Evolutionary conservation across 306 rosid genomes (phyloP).

Genomic region (Trichosanthes truncata): DNA sequence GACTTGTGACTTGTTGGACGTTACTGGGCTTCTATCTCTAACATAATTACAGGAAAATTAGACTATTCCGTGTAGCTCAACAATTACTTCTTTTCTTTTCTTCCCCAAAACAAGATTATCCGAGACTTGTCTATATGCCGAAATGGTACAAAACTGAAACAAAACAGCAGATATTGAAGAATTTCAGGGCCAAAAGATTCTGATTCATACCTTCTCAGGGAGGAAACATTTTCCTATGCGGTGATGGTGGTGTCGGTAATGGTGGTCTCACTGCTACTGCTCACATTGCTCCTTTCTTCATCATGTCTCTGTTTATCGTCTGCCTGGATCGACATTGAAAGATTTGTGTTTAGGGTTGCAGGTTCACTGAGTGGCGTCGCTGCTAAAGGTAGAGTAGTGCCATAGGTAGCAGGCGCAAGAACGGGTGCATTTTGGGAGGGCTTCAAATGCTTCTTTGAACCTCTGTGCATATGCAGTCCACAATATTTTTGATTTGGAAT

Average conservation of each 20-base stretch:
- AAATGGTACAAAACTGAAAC: not conserved
- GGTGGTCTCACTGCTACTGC: constrained; percentile 51
- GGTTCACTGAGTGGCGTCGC: not conserved
- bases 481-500: constrained; percentile 67
- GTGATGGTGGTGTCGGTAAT: constrained; percentile 40
- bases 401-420: constrained; percentile 9
- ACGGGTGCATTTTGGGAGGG: constrained; percentile 14
- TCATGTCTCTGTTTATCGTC: constrained; percentile 16
- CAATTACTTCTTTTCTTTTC: not conserved
- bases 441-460: constrained; percentile 43
- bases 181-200: not conserved
- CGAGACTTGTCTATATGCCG: not conserved
- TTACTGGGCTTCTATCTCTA: not conserved
- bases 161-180: not conserved
- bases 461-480: constrained; percentile 66
- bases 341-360: constrained; percentile 42
- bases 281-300: constrained; percentile 28
- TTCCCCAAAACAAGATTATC: not conserved
- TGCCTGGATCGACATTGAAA: constrained; percentile 48
- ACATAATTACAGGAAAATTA: not conserved
- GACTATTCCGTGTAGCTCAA: not conserved
- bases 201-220: constrained; percentile 11
- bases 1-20: not conserved
- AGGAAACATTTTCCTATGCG: constrained; percentile 32
- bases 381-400: constrained; percentile 15